Conservation (phyloP, 1,284 basidiomycete species). For the Ceratobasidium sp. region DNA sequence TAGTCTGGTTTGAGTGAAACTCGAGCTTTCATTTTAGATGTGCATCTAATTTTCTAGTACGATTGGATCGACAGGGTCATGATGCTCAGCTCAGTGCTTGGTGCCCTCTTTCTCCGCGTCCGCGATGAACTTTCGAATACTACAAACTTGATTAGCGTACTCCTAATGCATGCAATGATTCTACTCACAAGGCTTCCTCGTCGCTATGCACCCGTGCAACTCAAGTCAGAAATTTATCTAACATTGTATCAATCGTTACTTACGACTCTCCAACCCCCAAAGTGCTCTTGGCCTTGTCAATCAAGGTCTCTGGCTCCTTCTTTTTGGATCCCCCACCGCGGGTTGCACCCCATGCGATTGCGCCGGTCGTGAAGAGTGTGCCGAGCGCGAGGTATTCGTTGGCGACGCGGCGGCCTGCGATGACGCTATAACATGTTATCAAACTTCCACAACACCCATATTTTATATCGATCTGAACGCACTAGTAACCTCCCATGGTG, state of each 20-base stretch:
- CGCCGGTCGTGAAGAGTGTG: slow-evolving; percentile 62
- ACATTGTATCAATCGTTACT: slow-evolving; percentile 46
- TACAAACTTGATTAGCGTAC: slow-evolving; percentile 48
- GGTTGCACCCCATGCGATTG: slow-evolving; percentile 58
- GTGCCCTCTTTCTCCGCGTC: slow-evolving; percentile 71
- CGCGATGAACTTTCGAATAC: slow-evolving; percentile 75
- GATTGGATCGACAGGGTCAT: neutral
- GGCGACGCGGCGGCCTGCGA: slow-evolving; percentile 76
- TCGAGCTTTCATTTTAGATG: neutral
- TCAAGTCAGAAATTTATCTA: neutral
- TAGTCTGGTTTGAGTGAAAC: no score
- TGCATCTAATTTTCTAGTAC: neutral
- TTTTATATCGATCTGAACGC: neutral
- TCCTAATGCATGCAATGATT: neutral
- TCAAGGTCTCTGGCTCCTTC: slow-evolving; percentile 53
- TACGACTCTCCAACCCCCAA: slow-evolving; percentile 70
- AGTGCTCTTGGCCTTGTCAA: slow-evolving; percentile 65
- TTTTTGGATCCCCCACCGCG: slow-evolving; percentile 52
- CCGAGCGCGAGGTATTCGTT: slow-evolving; percentile 77
- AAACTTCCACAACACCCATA: neutral
- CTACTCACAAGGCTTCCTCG: slow-evolving; percentile 73
- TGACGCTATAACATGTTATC: slow-evolving; percentile 55
- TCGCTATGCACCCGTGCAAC: slow-evolving; percentile 54
- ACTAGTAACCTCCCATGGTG: slow-evolving; percentile 21
- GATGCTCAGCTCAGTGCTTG: neutral